Evolutionary conservation across 2,329 filamentous ascomycete species (phyloP), one percentile per base, ranked within the genome.

Genomic region (Xylariaceae sp.): DNA sequence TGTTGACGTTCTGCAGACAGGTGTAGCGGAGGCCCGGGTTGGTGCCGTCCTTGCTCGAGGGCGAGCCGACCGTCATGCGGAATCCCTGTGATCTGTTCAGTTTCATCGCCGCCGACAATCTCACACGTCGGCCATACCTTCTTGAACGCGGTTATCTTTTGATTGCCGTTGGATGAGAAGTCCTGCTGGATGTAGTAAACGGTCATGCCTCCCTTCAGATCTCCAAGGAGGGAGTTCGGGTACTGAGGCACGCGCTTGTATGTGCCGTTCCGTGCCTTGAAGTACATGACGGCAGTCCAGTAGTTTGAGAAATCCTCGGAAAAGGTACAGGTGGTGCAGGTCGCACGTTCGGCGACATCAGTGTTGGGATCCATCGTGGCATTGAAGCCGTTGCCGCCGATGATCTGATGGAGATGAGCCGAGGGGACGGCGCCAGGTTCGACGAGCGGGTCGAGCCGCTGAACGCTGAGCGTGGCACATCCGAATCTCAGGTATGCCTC

Each of bases 141-240:
- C 49, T 50, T 60, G 55, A 68, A 68, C 18, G 64, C 59, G 6
- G 64, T 68, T 30, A 68, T 61, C 47, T 63, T 62, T 34, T 59
- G 53, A 43, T 67, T 67, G 29, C 64, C 64, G 18, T 64, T 63
- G 16, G 59, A 62, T 49, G 56, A 62, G 52, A 68, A 66, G 39
- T 61, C 60, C 19, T 66, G 60, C 48, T 64, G 60, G 9, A 66
- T 60, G 42, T 69, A 69, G 56, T 69, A 69, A 28, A 69, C 57
- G 8, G 65, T 66, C 48, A 68, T 66, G 33, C 64, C 64, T 17
- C 63, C 64, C 19, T 61, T 54, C 2, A 64, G 59, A 16, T 61
- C 54, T 15, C 62, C 61, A 36, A 66, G 42, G 31, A 54, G 48
- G n/a, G 52, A 51, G 47, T 49, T 61, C 47, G 55, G 57, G 47